These are phyloP conservation scores for Clitopilus hobsonii DNA, from an alignment of 768 basidiomycete genomes.

Conservation along the genomic window DNA sequence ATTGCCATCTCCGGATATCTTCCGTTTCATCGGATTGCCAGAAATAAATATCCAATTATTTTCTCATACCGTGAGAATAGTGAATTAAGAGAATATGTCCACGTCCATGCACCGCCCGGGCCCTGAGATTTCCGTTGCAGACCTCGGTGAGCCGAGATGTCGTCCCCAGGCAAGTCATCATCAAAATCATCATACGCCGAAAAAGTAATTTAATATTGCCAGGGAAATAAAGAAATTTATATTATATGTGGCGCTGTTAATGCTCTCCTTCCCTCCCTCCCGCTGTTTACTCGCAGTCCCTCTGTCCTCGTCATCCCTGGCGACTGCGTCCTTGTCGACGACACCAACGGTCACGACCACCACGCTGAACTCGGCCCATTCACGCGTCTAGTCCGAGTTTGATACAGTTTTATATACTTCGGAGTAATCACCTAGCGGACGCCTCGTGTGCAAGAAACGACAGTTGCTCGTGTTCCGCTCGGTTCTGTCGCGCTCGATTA, in stretches of 20 bases:
- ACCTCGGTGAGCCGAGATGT: neutral
- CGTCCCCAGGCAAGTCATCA: neutral
- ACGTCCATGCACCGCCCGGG: too few relatives aligned
- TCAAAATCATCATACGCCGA: neutral
- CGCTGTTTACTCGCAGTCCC: neutral
- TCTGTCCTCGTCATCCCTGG: neutral
- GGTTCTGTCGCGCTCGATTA: neutral
- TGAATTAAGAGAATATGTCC: neutral
- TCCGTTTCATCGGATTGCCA: neutral
- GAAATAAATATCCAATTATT: neutral
- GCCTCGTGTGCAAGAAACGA: neutral
- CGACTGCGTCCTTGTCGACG: too few relatives aligned
- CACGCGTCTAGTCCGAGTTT: neutral
- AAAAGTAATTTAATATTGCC: too few relatives aligned
- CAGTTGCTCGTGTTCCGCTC: conserved; percentile 1
- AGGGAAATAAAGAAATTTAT: neutral
- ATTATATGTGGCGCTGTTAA: neutral
- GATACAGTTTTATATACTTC: neutral
- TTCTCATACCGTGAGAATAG: neutral
- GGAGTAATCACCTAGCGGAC: neutral
- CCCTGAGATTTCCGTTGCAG: neutral
- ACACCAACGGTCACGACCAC: too few relatives aligned
- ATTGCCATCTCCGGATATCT: neutral
- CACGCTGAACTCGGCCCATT: neutral
- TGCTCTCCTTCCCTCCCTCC: neutral